Base-by-base conservation (phyloP, 129 eudicot species). In the Tagetes erecta region DNA sequence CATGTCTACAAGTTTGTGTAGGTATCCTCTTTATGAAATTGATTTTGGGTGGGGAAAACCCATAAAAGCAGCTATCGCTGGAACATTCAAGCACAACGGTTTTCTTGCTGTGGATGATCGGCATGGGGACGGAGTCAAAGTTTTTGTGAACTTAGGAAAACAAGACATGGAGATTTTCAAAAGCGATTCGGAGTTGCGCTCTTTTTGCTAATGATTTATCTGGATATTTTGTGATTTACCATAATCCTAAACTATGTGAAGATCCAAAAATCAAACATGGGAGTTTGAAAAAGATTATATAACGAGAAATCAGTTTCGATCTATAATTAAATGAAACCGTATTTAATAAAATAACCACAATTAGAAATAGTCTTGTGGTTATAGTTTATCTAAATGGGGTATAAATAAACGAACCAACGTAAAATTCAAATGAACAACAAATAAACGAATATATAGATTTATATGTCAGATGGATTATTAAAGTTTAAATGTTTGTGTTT, bases 11-110 rank as follows among this genome's bases (percentile, higher is more conserved):
- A 79, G 79, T 56, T 0, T 74, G 44, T 74, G 78, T 27, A 33
- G 67, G 8, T 70, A 41, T 56, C 81, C 83, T 1, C 8, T 56
- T 30, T 72, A 70, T 14, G 75, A 42, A 10, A 49, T 75, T 6
- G 78, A 83, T 62, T 82, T 82, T 58, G 83, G 86, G 2, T 73
- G 86, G 82, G 85, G 85, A 58, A 77, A 59, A 52, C 86, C 83
- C 11, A 30, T 42, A 52, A 73, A 34, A 68, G 70, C 42, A 3
- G 20, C 55, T 1, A 0, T 68, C 0, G 77, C 50, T 0, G 70
- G 68, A 53, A 8, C 49, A 8, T 3, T 55, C 0, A 0, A 0
- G 0, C 47, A 12, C 27, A 73, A 82, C 49, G 3, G 3, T 1
- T 47, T 78, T 62, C 0, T 67, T 2, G 12, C 70, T 50, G 11